Percentiles rank a stretch among this genome's conserved stretches.
These are phyloP conservation scores for Phascolomyces articulosus DNA, from an alignment of 371 early-diverging fungal species.

Conservation along the genomic window DNA sequence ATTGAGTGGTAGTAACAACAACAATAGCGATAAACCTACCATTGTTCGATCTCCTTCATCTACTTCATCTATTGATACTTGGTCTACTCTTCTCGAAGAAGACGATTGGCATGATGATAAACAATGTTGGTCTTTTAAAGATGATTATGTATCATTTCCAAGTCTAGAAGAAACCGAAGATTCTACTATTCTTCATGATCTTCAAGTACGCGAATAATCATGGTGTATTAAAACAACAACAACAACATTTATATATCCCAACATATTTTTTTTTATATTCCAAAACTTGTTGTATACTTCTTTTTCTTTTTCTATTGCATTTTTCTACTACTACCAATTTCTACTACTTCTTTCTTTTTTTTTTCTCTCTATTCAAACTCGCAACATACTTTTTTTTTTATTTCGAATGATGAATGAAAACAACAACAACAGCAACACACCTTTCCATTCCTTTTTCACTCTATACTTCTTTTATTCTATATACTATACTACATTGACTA, in stretches of 20 bases:
- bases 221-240: not conserved
- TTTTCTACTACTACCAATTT: not conserved
- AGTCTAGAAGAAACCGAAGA: constrained; percentile 19
- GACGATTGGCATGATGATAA: constrained; percentile 33
- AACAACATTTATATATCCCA: not conserved
- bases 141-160: constrained; percentile 45
- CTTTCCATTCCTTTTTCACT: not conserved
- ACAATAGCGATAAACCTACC: not conserved
- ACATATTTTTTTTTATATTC: not conserved
- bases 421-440: not conserved
- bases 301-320: not conserved
- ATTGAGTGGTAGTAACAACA: too few relatives aligned
- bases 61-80: constrained; percentile 1
- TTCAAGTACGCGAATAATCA: not conserved
- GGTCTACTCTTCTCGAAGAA: not conserved
- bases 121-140: constrained; percentile 35
- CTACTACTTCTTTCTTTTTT: too few relatives aligned
- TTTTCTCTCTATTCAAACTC: too few relatives aligned
- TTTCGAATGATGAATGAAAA: not conserved
- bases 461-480: not conserved
- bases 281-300: not conserved
- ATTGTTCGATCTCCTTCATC: constrained; percentile 10
- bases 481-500: too few relatives aligned
- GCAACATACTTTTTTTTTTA: too few relatives aligned
- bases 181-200: not conserved